Evolutionary conservation across 371 early-diverging fungal genomes (phyloP).

Genomic region (Mucor indicus): DNA sequence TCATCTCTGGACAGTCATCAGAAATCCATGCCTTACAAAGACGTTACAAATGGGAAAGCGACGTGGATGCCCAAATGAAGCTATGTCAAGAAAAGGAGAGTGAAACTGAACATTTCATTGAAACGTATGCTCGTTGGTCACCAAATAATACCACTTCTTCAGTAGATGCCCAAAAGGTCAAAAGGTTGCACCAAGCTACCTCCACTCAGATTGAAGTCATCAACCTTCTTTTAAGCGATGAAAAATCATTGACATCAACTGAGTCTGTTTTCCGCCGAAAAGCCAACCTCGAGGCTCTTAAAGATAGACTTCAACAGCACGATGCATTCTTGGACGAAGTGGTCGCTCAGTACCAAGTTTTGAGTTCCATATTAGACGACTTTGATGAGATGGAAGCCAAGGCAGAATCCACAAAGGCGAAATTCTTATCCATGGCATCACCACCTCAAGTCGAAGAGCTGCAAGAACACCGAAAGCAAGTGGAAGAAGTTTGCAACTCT

Average conservation of each 20-base stretch:
- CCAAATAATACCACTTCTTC: too few species aligned
- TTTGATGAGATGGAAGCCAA: constrained; percentile 3
- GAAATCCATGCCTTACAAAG: constrained; percentile 13
- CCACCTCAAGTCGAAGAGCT: too few species aligned
- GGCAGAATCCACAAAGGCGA: constrained; percentile 16
- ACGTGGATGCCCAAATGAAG: constrained; percentile 6
- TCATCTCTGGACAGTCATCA: neutral
- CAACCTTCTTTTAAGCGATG: too few species aligned
- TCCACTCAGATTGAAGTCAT: too few species aligned
- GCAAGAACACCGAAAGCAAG: constrained; percentile 1
- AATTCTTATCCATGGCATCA: constrained; percentile 8
- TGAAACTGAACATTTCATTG: constrained; percentile 16
- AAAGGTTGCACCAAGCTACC: neutral
- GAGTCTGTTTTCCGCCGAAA: constrained; percentile 6
- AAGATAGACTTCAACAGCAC: constrained; percentile 5
- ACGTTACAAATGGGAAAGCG: constrained; percentile 19
- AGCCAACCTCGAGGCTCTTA: neutral
- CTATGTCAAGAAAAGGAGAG: constrained; percentile 13
- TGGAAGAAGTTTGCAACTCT: constrained; percentile 4
- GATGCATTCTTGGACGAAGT: constrained; percentile 9
- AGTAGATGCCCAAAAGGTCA: too few species aligned
- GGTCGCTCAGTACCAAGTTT: constrained; percentile 2
- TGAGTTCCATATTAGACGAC: neutral
- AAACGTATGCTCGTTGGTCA: constrained; percentile 22
- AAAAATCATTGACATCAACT: too few species aligned